Conservation (phyloP, 1,284 basidiomycete species). For the Coniferiporia weirii region DNA sequence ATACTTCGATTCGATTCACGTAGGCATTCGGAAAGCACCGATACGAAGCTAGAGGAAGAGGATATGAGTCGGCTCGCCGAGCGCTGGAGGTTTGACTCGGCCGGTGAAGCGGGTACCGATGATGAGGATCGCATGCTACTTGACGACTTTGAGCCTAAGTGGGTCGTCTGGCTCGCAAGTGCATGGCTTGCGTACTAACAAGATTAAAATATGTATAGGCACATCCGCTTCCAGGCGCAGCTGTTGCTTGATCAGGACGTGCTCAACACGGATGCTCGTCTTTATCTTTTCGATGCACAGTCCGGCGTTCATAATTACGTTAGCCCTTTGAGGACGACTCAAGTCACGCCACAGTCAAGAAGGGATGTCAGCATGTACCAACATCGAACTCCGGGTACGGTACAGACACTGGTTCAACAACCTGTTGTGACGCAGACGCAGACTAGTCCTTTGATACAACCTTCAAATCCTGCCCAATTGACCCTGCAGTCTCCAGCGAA, state of each 20-base stretch:
- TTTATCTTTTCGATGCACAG: slow-evolving; percentile 37
- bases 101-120: slow-evolving; percentile 54
- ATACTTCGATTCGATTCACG: slow-evolving; percentile 10
- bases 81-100: slow-evolving; percentile 67
- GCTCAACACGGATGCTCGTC: slow-evolving; percentile 41
- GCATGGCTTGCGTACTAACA: not conserved
- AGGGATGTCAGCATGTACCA: not conserved
- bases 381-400: slow-evolving; percentile 11
- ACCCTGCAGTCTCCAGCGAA: slow-evolving; percentile 26
- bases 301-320: slow-evolving; percentile 28
- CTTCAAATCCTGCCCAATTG: slow-evolving; percentile 37
- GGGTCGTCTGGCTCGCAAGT: slow-evolving; percentile 23
- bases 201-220: slow-evolving; percentile 32
- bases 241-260: slow-evolving; percentile 43
- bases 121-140: slow-evolving; percentile 64
- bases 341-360: not conserved
- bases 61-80: slow-evolving; percentile 43
- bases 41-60: slow-evolving; percentile 35
- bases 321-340: slow-evolving; percentile 29
- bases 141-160: slow-evolving; percentile 66
- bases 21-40: slow-evolving; percentile 28
- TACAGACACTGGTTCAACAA: slow-evolving; percentile 1
- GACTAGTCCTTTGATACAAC: slow-evolving; percentile 38
- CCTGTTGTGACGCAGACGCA: slow-evolving; percentile 24
- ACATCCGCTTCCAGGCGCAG: slow-evolving; percentile 53